Conservation (phyloP, 148 eudicot species). For the Oxyria digyna region DNA sequence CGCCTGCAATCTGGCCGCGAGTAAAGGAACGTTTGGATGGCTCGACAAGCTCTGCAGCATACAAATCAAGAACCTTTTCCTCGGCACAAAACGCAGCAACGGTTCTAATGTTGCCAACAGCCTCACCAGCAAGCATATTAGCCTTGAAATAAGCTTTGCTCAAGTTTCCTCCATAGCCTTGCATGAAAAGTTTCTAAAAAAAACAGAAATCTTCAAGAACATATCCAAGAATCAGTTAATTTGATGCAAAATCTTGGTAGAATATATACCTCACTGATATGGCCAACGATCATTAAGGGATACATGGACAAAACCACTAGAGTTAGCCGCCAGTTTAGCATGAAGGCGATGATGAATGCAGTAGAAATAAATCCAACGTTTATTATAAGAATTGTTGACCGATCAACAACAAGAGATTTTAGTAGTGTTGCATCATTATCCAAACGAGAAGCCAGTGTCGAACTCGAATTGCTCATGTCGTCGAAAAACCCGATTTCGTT, state of each 20-base stretch:
- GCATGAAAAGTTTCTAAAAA: conserved; percentile 89
- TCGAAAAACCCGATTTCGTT: conserved; percentile 98
- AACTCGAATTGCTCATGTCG: conserved; percentile 65
- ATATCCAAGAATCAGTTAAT: background rate
- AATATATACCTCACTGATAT: conserved; percentile 69
- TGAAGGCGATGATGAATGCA: conserved; percentile 72
- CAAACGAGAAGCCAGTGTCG: conserved; percentile 77
- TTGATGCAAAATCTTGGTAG: conserved; percentile 1
- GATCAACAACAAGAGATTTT: conserved; percentile 63
- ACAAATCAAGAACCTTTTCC: conserved; percentile 66
- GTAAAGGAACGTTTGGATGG: conserved; percentile 73
- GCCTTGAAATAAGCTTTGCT: conserved; percentile 91
- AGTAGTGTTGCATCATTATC: conserved; percentile 87
- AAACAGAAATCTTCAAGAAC: background rate
- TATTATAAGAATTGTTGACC: conserved; percentile 64
- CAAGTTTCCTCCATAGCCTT: conserved; percentile 92
- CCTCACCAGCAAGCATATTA: conserved; percentile 98
- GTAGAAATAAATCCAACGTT: conserved; percentile 70
- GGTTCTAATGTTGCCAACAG: conserved; percentile 84
- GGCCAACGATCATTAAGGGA: conserved; percentile 89
- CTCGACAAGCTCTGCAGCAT: conserved; percentile 65
- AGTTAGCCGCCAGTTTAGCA: conserved; percentile 85
- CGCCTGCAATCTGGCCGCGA: conserved; percentile 92
- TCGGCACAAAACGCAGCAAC: conserved; percentile 94
- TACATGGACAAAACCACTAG: conserved; percentile 77